phyloP scores from a whole-genome alignment of 1,139 yeast species.

The Nakaseomyces glabratus region DNA sequence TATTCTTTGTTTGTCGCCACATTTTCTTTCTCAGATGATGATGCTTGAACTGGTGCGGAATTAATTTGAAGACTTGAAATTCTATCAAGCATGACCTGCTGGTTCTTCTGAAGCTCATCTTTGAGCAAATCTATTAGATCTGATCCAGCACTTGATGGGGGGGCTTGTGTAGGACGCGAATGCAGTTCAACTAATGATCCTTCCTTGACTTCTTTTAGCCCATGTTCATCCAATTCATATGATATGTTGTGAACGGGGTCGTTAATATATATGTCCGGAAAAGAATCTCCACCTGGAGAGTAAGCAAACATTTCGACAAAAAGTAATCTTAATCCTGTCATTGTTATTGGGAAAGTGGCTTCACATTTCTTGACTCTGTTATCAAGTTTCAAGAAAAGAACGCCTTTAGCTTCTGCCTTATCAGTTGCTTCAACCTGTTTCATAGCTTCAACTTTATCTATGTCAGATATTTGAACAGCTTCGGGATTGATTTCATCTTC shows the following conservation, averaged over 20 bases:
- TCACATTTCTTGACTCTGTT: slow-evolving; percentile 53
- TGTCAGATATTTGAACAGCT: not conserved
- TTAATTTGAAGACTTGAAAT: slow-evolving; percentile 7
- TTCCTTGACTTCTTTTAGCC: slow-evolving; percentile 47
- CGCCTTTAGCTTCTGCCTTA: slow-evolving; percentile 8
- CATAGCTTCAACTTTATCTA: too few relatives aligned
- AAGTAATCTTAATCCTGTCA: slow-evolving; percentile 58
- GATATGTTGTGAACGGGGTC: slow-evolving; percentile 53
- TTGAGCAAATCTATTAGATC: slow-evolving; percentile 5
- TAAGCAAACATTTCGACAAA: slow-evolving; percentile 86
- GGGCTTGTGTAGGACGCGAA: slow-evolving; percentile 1
- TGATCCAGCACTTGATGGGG: not conserved
- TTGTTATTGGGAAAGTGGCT: slow-evolving; percentile 41
- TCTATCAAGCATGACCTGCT: slow-evolving; percentile 12
- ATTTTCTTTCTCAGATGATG: slow-evolving; percentile 8
- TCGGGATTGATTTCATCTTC: slow-evolving; percentile 1
- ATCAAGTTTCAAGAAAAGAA: slow-evolving; percentile 44
- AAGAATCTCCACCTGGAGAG: slow-evolving; percentile 58
- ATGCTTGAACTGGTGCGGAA: not conserved
- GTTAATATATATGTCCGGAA: slow-evolving; percentile 74
- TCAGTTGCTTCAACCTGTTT: too few relatives aligned
- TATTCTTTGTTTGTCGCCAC: slow-evolving; percentile 9
- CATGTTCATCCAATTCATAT: slow-evolving; percentile 72
- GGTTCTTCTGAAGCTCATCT: slow-evolving; percentile 7
- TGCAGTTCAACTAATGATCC: slow-evolving; percentile 46